A percentile compares a stretch with the other conserved stretches of the same genome.
Conservation (phyloP, 2,329 filamentous ascomycete genomes). For the Neoscytalidium dimidiatum region DNA sequence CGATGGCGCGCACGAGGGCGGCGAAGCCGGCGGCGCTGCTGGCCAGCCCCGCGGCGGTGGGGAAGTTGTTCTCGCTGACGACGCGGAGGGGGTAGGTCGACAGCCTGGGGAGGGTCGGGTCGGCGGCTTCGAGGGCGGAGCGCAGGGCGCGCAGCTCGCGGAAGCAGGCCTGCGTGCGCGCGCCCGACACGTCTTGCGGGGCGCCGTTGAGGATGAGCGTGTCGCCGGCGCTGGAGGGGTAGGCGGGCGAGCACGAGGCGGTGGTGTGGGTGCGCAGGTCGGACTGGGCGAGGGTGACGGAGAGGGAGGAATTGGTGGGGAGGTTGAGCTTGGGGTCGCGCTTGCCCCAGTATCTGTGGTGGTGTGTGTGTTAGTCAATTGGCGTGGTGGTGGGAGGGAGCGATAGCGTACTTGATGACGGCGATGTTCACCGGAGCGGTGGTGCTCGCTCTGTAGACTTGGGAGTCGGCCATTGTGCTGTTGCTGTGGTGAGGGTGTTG, state of each 20-base stretch:
- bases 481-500: not conserved
- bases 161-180: constrained; percentile 93
- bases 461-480: constrained; percentile 44
- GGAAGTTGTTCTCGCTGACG: constrained; percentile 98
- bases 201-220: constrained; percentile 86
- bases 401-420: constrained; percentile 76
- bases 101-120: constrained; percentile 79
- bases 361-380: constrained; percentile 11
- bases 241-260: constrained; percentile 80
- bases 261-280: constrained; percentile 96
- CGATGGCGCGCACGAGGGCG: constrained; percentile 77
- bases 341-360: constrained; percentile 86
- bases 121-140: constrained; percentile 68
- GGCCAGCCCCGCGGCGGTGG: constrained; percentile 86
- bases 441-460: constrained; percentile 87
- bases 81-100: constrained; percentile 76
- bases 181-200: constrained; percentile 79
- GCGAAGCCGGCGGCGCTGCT: constrained; percentile 67
- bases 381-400: constrained; percentile 23
- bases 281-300: constrained; percentile 90
- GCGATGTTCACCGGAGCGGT: constrained; percentile 98
- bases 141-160: constrained; percentile 80
- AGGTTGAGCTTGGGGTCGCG: constrained; percentile 91
- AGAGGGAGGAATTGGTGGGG: constrained; percentile 96
- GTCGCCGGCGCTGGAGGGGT: constrained; percentile 59